Evolutionary conservation across 305 asterid genomes (phyloP), one percentile per base, ranked within the genome.

Genomic region (Fraxinus albicans): DNA sequence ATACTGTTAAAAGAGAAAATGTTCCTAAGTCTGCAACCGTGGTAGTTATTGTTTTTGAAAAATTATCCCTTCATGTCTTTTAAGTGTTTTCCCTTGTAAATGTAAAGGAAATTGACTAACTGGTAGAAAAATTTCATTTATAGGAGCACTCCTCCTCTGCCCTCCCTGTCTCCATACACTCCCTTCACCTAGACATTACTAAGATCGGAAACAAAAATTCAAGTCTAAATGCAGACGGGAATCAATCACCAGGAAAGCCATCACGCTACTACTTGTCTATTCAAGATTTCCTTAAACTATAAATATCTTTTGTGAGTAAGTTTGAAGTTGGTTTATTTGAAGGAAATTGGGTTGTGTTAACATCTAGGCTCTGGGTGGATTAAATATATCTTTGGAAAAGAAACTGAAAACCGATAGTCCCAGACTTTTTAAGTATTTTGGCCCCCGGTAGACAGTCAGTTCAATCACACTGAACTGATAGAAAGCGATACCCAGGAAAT

Each of bases 361-460:
- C 4, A 1, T 15, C n/a, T 47, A 15, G 58, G 21, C 58, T 47
- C 58, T 3, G 60, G 19, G 8, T 50, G 60, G 21, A 50, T 50
- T 50, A 50, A 50, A 50, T 50, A 50, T 50, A 15, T 50, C 63
- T 53, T 74, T 47, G 34, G 38, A 23, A 76, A 42, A 63, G 25
- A 27, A 36, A 83, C 40, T 77, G 21, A 58, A 38, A 55, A 79
- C 23, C 35, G 21, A 53, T 19, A 23, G 80, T 81, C 33, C 60
- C 33, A 79, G 23, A 79, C 75, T 42, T 82, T 82, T 44, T 33
- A 84, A 40, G 47, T 77, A 84, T 74, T 77, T 67, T 6, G 23
- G 29, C 58, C 33, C 29, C n/a, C 67, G 31, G 36, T 50, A n/a
- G 79, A 47, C 27, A 73, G 79, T 70, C 34, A 17, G 12, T 35